A percentile compares a stretch with the other conserved stretches of the same genome.
Conservation (phyloP, 345 rosid genomes). For the Aquilaria malaccensis region DNA sequence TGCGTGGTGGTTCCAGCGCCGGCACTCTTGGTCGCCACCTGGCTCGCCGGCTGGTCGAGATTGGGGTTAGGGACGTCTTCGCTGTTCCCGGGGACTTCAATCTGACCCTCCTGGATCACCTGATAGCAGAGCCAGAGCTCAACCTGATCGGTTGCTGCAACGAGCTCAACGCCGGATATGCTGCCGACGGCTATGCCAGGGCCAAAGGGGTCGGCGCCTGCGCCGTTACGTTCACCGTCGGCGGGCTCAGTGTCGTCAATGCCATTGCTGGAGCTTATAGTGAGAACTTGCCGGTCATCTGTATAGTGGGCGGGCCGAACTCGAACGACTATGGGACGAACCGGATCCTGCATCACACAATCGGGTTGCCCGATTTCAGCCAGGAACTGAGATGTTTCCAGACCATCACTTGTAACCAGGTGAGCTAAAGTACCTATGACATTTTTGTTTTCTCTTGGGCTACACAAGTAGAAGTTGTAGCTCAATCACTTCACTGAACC, state of each 20-base stretch:
- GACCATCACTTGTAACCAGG: conserved; percentile 52
- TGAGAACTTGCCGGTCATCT: conserved; percentile 64
- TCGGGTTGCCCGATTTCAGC: conserved; percentile 58
- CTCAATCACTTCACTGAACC: no score
- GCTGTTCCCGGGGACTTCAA: conserved; percentile 76
- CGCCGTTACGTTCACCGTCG: conserved; percentile 72
- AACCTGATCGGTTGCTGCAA: conserved; percentile 65
- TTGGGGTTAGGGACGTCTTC: conserved; percentile 61
- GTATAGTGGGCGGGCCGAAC: conserved; percentile 66
- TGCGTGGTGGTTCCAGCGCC: conserved; percentile 2
- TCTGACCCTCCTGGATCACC: conserved; percentile 52
- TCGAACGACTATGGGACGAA: conserved; percentile 66
- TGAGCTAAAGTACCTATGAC: conserved; percentile 10
- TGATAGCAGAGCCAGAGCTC: conserved; percentile 50
- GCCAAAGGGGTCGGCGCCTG: conserved; percentile 64
- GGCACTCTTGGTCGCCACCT: conserved; percentile 56
- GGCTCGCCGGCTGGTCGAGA: conserved; percentile 65
- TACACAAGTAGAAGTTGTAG: no score
- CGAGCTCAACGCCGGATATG: conserved; percentile 79
- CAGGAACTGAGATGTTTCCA: conserved; percentile 68
- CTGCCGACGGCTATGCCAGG: conserved; percentile 72
- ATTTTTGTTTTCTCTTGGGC: background rate
- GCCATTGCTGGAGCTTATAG: conserved; percentile 72
- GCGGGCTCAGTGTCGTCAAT: conserved; percentile 61
- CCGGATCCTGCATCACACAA: conserved; percentile 66